Evolutionary conservation across 1,284 basidiomycete species (phyloP).

Genomic region (Pascua sp.): DNA sequence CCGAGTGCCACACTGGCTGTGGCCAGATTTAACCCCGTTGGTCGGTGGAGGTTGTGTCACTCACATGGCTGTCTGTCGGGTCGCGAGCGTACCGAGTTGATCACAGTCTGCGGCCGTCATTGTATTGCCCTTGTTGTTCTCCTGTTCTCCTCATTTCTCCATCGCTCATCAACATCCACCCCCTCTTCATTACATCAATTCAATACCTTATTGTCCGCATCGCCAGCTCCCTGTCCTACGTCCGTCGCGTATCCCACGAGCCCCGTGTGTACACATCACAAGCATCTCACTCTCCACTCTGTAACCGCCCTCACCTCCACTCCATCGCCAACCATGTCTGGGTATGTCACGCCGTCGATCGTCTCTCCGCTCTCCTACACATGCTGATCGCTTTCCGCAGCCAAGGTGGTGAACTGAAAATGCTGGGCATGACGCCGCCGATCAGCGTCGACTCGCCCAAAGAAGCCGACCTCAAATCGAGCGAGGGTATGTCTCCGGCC

Average conservation of each 20-base stretch:
- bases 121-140: conserved; percentile 1
- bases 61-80: no score
- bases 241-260: background rate
- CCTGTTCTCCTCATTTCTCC: background rate
- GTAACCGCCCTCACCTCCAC: background rate
- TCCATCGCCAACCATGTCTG: conserved; percentile 6
- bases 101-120: no score
- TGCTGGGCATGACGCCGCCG: conserved; percentile 69
- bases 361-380: no score
- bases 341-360: conserved; percentile 1
- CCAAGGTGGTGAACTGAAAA: conserved; percentile 21
- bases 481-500: conserved; percentile 67
- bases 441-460: conserved; percentile 71
- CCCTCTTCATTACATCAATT: no score
- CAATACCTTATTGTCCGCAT: background rate
- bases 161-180: background rate
- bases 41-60: no score
- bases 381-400: conserved; percentile 6
- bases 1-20: no score
- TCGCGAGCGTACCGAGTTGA: no score
- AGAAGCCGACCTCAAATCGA: conserved; percentile 71
- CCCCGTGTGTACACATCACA: background rate
- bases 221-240: background rate
- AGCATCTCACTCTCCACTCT: background rate
- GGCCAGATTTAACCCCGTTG: no score